A percentile compares a stretch with the other conserved stretches of the same genome.
Conservation (phyloP, 2,329 filamentous ascomycete genomes). For the Beauveria medogensis region DNA sequence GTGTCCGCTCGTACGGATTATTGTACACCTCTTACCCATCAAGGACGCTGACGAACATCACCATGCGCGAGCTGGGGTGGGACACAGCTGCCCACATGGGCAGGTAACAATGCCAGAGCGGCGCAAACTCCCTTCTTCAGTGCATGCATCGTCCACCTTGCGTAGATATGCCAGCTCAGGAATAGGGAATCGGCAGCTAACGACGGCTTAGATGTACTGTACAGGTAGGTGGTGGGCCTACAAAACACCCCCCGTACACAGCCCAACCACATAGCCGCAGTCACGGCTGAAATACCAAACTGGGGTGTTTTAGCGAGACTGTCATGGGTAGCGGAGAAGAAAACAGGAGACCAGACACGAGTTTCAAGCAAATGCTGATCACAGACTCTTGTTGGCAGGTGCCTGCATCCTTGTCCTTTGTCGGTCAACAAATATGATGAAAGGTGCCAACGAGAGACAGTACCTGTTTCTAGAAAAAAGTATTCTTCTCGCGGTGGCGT, state of each 20-base stretch:
- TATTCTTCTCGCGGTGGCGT: neutral
- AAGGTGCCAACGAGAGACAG: neutral
- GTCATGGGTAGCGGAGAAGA: neutral
- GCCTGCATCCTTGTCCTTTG: neutral
- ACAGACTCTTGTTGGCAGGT: neutral
- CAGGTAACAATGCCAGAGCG: slow-evolving; percentile 1
- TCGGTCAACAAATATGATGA: neutral
- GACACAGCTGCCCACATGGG: neutral
- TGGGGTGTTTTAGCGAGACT: neutral
- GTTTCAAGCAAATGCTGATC: slow-evolving; percentile 1
- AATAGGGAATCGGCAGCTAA: neutral
- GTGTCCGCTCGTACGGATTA: slow-evolving; percentile 9
- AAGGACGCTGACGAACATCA: too few species aligned
- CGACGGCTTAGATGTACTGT: neutral
- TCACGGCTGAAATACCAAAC: neutral
- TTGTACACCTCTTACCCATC: neutral
- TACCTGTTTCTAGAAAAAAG: neutral
- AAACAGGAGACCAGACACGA: neutral
- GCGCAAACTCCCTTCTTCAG: neutral
- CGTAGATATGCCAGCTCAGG: neutral
- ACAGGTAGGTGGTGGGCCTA: neutral
- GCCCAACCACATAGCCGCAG: neutral
- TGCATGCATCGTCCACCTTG: neutral
- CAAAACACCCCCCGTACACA: too few species aligned
- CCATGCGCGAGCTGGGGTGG: neutral